Percentiles rank a stretch among this genome's conserved stretches.
These are phyloP conservation scores for Schoenoplectus tabernaemontani DNA, from an alignment of 202 grass and related monocot species.

Conservation along the genomic window DNA sequence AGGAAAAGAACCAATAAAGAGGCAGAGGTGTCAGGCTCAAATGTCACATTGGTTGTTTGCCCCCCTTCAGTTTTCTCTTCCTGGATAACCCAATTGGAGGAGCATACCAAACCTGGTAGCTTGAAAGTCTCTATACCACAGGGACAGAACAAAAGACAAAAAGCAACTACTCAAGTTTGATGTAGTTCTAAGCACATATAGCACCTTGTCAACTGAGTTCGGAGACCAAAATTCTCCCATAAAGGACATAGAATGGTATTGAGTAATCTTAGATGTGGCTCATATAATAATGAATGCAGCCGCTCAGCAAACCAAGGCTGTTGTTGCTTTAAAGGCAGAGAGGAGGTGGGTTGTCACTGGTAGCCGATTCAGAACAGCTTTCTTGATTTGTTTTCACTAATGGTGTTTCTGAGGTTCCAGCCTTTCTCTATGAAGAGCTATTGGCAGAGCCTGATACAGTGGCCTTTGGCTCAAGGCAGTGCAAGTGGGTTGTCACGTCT, in stretches of 20 bases:
- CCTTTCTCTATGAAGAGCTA: conserved; percentile 84
- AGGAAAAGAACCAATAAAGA: conserved; percentile 31
- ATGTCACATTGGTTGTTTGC: conserved; percentile 63
- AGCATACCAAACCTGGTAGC: conserved; percentile 48
- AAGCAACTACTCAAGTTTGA: conserved; percentile 72
- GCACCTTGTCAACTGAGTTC: conserved; percentile 56
- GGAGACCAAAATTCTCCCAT: conserved; percentile 41
- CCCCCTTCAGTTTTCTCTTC: conserved; percentile 77
- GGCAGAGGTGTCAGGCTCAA: conserved; percentile 14
- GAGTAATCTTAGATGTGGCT: conserved; percentile 85
- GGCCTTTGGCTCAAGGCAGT: conserved; percentile 46
- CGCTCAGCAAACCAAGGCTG: conserved; percentile 70
- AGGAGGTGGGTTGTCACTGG: conserved; percentile 88
- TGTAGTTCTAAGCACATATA: conserved; percentile 67
- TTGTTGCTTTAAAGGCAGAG: conserved; percentile 70
- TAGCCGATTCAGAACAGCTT: conserved; percentile 89
- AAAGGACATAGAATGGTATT: conserved; percentile 62
- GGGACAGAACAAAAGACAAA: conserved; percentile 50
- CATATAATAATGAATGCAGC: conserved; percentile 86
- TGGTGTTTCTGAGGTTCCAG: conserved; percentile 77
- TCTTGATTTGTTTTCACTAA: conserved; percentile 69
- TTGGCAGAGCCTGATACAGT: conserved; percentile 75
- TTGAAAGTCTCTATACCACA: conserved; percentile 75
- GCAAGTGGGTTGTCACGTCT: conserved; percentile 54
- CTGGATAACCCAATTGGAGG: conserved; percentile 91